These are phyloP conservation scores for Globisporangium cylindrosporum DNA, from an alignment of 352 stramenopile genomes.

Conservation along the genomic window DNA sequence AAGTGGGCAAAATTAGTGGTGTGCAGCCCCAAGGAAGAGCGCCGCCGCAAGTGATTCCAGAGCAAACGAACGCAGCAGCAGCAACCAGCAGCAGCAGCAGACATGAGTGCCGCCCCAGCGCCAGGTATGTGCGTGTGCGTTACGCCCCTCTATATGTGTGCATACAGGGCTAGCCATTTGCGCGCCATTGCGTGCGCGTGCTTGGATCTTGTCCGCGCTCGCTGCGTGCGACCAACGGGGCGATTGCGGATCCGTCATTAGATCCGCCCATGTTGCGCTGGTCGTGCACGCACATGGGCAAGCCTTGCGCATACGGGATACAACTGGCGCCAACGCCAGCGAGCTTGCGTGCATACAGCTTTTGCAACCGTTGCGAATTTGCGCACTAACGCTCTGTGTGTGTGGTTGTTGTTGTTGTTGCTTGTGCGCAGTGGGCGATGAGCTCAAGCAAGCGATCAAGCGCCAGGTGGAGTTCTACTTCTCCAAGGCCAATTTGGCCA, in stretches of 20 bases:
- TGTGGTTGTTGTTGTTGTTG: not conserved
- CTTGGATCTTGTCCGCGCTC: not conserved
- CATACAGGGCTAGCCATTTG: no score
- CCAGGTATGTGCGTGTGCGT: constrained; percentile 10
- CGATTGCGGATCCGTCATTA: not conserved
- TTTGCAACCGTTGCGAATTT: not conserved
- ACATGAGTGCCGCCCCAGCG: constrained; percentile 16
- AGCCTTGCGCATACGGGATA: not conserved
- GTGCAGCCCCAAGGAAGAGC: constrained; percentile 9
- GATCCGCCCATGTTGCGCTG: not conserved
- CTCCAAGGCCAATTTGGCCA: constrained; percentile 82
- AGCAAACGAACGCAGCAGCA: constrained; percentile 5
- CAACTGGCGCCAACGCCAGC: not conserved
- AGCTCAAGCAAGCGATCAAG: constrained; percentile 80
- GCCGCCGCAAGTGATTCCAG: not conserved
- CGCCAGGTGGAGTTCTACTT: constrained; percentile 93
- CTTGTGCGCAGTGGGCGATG: constrained; percentile 39
- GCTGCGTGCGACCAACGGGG: not conserved
- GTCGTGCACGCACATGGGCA: not conserved
- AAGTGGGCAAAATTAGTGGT: constrained; percentile 20
- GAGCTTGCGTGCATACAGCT: not conserved
- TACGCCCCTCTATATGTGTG: not conserved
- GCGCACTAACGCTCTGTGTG: not conserved
- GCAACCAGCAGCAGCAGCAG: constrained; percentile 9
- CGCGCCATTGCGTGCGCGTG: not conserved